Evolutionary conservation across 805 yeast genomes (phyloP), one percentile per base, ranked within the genome.

Genomic region (Tetrapisispora pingtungensis): DNA sequence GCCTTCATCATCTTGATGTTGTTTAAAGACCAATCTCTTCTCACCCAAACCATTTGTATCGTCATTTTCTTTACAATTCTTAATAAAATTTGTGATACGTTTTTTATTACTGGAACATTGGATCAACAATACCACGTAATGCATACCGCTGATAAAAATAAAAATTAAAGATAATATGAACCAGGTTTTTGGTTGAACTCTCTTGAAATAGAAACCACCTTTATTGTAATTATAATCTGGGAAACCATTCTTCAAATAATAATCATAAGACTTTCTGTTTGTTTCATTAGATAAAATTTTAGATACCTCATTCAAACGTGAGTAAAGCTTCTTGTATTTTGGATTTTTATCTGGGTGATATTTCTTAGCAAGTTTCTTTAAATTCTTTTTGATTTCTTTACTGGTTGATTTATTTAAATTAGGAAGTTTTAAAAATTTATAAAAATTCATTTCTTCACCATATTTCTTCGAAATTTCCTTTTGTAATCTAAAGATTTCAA

Each of bases 271-370:
- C 40, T 81, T 78, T 49, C 80, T 76, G 46, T 71, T 71, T 44
- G 77, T 75, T 20, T 74, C 65, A 45, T 72, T 69, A 51, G 90
- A 73, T 40, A 89, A 69, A 44, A 89, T 80, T 56, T 83, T 77
- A 30, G 88, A 81, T 19, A 86, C 84, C 24, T 80, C 62, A 30
- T 93, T 84, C 32, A 93, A 72, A 26, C 90, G 69, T 55, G 90
- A 86, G 58, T 81, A 93, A 19, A 63, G 58, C 49, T 76, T 75
- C 46, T 65, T 69, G 36, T 67, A 71, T 44, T 69, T 70, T 45
- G 59, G 62, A 37, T 66, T 66, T 62, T 90, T 88, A 64, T 90
- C 98, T 0, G 98, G 98, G 59, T 90, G 98, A 52, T 83, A 70
- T 49, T 70, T 71, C 42, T 82, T 71, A 2, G 95, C 80, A 28